phyloP scores from a whole-genome alignment of 306 rosid species.

The Quercus gilva region DNA sequence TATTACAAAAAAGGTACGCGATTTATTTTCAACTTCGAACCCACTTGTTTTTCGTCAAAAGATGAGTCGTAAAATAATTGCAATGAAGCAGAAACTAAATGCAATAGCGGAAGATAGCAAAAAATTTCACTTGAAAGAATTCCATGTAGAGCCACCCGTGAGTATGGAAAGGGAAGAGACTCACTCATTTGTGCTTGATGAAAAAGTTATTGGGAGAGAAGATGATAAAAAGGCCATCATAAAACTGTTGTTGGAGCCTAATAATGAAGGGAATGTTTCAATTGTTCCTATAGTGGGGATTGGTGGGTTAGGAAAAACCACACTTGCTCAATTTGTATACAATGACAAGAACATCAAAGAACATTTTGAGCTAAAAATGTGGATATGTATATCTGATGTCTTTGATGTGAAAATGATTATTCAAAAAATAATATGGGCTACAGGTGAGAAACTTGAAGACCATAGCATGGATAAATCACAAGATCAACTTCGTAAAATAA shows the following conservation, averaged over 20 bases:
- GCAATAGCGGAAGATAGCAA: too few species aligned
- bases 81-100: too few species aligned
- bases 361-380: constrained; percentile 17
- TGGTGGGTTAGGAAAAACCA: constrained; percentile 51
- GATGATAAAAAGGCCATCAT: constrained; percentile 4
- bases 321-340: constrained; percentile 38
- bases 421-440: constrained; percentile 5
- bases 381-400: too few species aligned
- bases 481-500: neutral
- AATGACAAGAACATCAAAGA: constrained; percentile 11
- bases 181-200: too few species aligned
- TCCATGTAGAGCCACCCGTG: too few species aligned
- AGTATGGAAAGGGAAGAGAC: too few species aligned
- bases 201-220: constrained; percentile 36
- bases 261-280: constrained; percentile 18
- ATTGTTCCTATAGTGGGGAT: constrained; percentile 35
- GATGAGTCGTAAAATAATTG: too few species aligned
- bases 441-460: neutral
- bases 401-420: neutral
- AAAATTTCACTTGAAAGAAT: fast-evolving
- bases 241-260: neutral
- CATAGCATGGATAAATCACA: constrained; percentile 20
- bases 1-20: fast-evolving
- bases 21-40: fast-evolving
- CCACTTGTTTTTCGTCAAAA: fast-evolving